Evolutionary conservation across 805 yeast species (phyloP).

Genomic region (Blastobotrys robertii): DNA sequence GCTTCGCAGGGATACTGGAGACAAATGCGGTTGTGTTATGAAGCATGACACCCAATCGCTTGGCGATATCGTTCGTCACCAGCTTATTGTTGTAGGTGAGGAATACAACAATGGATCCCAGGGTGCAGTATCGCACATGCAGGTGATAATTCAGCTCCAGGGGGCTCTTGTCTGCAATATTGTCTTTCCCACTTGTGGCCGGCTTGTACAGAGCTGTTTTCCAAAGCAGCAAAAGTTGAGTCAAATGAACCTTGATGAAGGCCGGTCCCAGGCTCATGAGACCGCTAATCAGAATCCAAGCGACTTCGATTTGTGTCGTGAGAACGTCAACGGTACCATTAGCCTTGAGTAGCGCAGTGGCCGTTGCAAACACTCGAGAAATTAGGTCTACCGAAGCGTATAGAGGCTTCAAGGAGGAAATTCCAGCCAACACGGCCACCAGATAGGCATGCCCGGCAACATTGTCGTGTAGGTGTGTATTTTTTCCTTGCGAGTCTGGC

Average conservation of each 20-base stretch:
- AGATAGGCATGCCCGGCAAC: conserved; percentile 23
- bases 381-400: conserved; percentile 38
- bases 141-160: conserved; percentile 29
- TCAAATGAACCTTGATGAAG: conserved; percentile 43
- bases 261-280: conserved; percentile 50
- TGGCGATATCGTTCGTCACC: conserved; percentile 35
- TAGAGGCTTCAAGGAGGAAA: conserved; percentile 20
- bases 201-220: conserved; percentile 40
- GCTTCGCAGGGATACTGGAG: conserved; percentile 22
- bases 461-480: too few species aligned
- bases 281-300: conserved; percentile 58
- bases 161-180: conserved; percentile 28
- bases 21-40: conserved; percentile 31
- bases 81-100: conserved; percentile 29
- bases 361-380: conserved; percentile 35
- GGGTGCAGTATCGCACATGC: conserved; percentile 48
- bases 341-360: conserved; percentile 34
- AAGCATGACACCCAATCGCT: conserved; percentile 40
- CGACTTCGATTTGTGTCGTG: conserved; percentile 35
- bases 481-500: conserved; percentile 9
- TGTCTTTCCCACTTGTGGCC: conserved; percentile 31
- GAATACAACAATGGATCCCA: conserved; percentile 48
- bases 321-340: conserved; percentile 22
- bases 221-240: conserved; percentile 58
- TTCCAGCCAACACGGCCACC: conserved; percentile 20